Percentiles rank a stretch among this genome's conserved stretches.
Conservation (phyloP, 257 asterid genomes). For the Solanum tacnaense region DNA sequence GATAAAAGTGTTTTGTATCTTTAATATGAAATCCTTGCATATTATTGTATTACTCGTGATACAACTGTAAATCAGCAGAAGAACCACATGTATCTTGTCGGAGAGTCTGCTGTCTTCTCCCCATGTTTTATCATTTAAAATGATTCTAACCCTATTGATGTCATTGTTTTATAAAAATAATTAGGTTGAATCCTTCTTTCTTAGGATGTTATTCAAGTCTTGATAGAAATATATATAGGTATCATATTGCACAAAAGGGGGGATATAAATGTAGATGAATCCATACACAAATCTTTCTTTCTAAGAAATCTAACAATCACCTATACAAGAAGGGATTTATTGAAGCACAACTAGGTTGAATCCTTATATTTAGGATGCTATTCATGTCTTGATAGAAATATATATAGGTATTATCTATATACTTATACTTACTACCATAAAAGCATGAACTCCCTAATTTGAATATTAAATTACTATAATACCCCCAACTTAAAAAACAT, state of each 20-base stretch:
- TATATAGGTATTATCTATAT: neutral
- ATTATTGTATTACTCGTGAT: neutral
- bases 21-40: neutral
- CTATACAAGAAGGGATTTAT: neutral
- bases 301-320: neutral
- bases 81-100: neutral
- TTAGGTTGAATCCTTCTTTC: neutral
- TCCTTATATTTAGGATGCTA: neutral
- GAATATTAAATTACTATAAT: neutral
- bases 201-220: neutral
- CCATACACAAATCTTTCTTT: neutral
- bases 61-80: neutral
- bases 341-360: neutral
- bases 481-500: neutral
- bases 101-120: neutral
- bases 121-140: neutral
- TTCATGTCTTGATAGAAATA: neutral
- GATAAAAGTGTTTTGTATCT: neutral
- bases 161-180: neutral
- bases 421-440: neutral
- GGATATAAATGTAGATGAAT: neutral
- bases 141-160: neutral
- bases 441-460: neutral
- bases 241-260: neutral
- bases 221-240: neutral